phyloP scores from a whole-genome alignment of 176 grass and related monocot species.

The Aegilops tauschii region DNA sequence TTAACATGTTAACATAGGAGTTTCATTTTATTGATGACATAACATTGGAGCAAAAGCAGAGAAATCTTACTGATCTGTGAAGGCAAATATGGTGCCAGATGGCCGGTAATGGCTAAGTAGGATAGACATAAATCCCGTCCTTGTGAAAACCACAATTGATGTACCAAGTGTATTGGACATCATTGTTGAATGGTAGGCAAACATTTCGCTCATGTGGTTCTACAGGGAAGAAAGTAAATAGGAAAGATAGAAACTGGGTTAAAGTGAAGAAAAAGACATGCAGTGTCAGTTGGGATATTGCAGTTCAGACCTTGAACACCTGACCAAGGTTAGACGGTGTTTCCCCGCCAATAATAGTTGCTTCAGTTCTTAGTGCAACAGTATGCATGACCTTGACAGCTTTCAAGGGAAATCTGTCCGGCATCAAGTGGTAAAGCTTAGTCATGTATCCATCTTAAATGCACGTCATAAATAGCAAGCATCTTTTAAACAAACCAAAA shows the following conservation, averaged over 20 bases:
- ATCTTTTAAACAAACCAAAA: conserved; percentile 9
- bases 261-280: neutral
- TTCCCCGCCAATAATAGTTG: conserved; percentile 65
- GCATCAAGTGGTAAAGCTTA: conserved; percentile 11
- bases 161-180: conserved; percentile 96
- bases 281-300: neutral
- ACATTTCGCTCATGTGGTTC: conserved; percentile 99
- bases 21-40: neutral
- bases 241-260: conserved; percentile 11
- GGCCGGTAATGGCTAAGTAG: conserved; percentile 94
- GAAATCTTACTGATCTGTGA: conserved; percentile 82
- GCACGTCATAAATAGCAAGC: conserved; percentile 1
- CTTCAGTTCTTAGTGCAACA: conserved; percentile 89
- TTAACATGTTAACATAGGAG: neutral
- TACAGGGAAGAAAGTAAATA: conserved; percentile 24
- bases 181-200: conserved; percentile 96
- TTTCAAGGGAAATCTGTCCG: conserved; percentile 91
- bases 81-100: conserved; percentile 97
- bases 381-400: conserved; percentile 99
- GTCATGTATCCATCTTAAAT: neutral
- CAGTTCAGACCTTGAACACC: conserved; percentile 71
- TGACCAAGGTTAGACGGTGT: conserved; percentile 77
- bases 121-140: conserved; percentile 93
- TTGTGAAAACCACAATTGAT: conserved; percentile 97
- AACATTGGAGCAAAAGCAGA: neutral